phyloP scores from a whole-genome alignment of 495 filamentous ascomycete species.

The Chaetomium cochliodes region DNA sequence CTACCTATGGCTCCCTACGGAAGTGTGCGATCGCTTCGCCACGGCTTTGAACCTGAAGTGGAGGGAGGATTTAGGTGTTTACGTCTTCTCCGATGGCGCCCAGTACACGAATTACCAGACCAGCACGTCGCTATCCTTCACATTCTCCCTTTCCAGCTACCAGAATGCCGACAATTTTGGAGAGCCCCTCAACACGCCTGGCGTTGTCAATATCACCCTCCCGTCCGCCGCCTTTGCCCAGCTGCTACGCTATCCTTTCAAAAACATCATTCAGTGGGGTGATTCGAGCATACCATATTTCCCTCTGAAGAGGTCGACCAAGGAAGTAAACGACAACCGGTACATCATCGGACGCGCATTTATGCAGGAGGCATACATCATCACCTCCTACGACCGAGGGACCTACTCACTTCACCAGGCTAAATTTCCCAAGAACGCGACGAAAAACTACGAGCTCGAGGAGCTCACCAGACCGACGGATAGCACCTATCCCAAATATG shows the following conservation, averaged over 20 bases:
- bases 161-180: constrained; percentile 48
- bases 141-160: constrained; percentile 56
- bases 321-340: constrained; percentile 49
- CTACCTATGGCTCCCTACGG: constrained; percentile 63
- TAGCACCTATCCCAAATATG: constrained; percentile 46
- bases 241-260: constrained; percentile 56
- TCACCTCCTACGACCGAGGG: constrained; percentile 62
- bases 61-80: constrained; percentile 49
- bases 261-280: constrained; percentile 46
- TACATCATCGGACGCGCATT: constrained; percentile 67
- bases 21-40: constrained; percentile 63
- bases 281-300: constrained; percentile 58
- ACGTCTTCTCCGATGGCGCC: constrained; percentile 40
- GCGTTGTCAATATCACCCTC: constrained; percentile 59
- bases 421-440: constrained; percentile 47
- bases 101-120: constrained; percentile 35
- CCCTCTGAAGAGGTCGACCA: constrained; percentile 51
- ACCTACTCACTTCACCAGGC: constrained; percentile 62
- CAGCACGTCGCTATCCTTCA: constrained; percentile 54
- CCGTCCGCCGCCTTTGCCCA: constrained; percentile 65
- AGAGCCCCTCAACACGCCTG: constrained; percentile 41
- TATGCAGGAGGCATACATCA: constrained; percentile 68
- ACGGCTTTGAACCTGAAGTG: constrained; percentile 57
- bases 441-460: constrained; percentile 48
- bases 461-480: constrained; percentile 47